phyloP scores from a whole-genome alignment of 1,284 basidiomycete genomes.

The Schizophyllum commune region DNA sequence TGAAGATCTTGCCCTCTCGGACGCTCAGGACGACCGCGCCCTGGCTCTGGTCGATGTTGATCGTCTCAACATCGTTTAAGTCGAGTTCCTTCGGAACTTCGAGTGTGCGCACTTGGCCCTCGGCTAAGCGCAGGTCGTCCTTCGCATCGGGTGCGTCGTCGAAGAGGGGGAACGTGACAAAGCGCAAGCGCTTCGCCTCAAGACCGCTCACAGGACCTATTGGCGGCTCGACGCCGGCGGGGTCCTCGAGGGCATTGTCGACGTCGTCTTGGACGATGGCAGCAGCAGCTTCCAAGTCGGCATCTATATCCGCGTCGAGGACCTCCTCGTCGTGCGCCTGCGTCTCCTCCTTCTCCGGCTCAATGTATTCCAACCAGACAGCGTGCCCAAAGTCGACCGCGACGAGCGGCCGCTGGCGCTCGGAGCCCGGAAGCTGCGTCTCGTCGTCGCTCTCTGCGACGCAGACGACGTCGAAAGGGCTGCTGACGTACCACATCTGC shows the following conservation, averaged over 20 bases:
- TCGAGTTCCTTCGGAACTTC: slow-evolving; percentile 58
- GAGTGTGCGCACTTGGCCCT: slow-evolving; percentile 45
- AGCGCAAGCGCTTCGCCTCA: slow-evolving; percentile 43
- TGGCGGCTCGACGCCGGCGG: slow-evolving; percentile 9
- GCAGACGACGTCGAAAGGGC: slow-evolving; percentile 64
- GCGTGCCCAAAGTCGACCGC: slow-evolving; percentile 76
- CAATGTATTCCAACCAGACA: slow-evolving; percentile 59
- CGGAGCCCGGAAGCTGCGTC: slow-evolving; percentile 20
- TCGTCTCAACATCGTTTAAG: slow-evolving; percentile 58
- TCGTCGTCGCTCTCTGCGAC: slow-evolving; percentile 42
- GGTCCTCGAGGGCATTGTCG: slow-evolving; percentile 2
- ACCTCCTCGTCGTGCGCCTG: slow-evolving; percentile 14
- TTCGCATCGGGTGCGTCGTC: slow-evolving; percentile 21
- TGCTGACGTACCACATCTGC: slow-evolving; percentile 60
- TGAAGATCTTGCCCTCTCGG: slow-evolving; percentile 61
- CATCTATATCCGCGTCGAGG: slow-evolving; percentile 16
- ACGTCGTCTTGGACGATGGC: background rate
- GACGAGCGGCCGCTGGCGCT: slow-evolving; percentile 56
- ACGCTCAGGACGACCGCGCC: slow-evolving; percentile 66
- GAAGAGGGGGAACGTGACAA: slow-evolving; percentile 63
- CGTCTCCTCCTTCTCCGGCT: slow-evolving; percentile 12
- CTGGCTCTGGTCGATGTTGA: slow-evolving; percentile 70
- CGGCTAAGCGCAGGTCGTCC: slow-evolving; percentile 12
- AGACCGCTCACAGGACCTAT: slow-evolving; percentile 15
- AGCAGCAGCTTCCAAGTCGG: background rate